These are phyloP conservation scores for Trypanosoma caninum DNA, from an alignment of 208 protist genomes.

Conservation along the genomic window DNA sequence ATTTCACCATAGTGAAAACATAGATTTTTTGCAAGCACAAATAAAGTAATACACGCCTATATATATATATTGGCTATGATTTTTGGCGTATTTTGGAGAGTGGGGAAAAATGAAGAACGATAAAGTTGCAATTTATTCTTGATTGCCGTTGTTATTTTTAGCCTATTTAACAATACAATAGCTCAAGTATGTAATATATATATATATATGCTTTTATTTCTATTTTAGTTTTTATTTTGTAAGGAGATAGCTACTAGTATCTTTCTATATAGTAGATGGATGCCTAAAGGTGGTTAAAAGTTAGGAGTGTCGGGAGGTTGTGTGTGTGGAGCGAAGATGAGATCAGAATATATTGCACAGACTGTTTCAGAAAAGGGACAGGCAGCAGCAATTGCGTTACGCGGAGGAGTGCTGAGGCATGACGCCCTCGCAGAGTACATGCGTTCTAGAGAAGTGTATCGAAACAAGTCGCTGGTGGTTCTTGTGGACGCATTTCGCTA, in stretches of 20 bases:
- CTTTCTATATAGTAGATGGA: neutral
- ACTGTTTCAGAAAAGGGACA: too few species aligned
- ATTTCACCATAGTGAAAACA: neutral
- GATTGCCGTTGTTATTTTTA: too few species aligned
- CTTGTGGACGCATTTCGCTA: constrained; percentile 76
- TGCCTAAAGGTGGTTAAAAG: neutral
- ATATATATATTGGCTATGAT: neutral
- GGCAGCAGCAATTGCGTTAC: neutral
- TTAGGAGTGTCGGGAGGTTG: neutral
- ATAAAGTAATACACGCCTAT: too few species aligned
- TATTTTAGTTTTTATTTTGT: constrained; percentile 16
- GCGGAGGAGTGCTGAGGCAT: neutral
- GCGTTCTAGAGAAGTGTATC: constrained; percentile 47
- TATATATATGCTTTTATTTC: constrained; percentile 6
- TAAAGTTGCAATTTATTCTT: too few species aligned
- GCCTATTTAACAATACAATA: too few species aligned
- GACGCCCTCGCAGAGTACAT: constrained; percentile 45
- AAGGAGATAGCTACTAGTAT: neutral
- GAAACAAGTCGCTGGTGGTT: constrained; percentile 28
- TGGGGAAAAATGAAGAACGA: too few species aligned
- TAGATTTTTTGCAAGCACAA: neutral
- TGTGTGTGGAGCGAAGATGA: neutral
- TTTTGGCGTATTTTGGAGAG: neutral
- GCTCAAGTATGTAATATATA: constrained; percentile 6
- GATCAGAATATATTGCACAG: too few species aligned